A percentile compares a stretch with the other conserved stretches of the same genome.
These are phyloP conservation scores for Raphidocelis subcapitata DNA, from an alignment of 139 green algal species.

Conservation along the genomic window DNA sequence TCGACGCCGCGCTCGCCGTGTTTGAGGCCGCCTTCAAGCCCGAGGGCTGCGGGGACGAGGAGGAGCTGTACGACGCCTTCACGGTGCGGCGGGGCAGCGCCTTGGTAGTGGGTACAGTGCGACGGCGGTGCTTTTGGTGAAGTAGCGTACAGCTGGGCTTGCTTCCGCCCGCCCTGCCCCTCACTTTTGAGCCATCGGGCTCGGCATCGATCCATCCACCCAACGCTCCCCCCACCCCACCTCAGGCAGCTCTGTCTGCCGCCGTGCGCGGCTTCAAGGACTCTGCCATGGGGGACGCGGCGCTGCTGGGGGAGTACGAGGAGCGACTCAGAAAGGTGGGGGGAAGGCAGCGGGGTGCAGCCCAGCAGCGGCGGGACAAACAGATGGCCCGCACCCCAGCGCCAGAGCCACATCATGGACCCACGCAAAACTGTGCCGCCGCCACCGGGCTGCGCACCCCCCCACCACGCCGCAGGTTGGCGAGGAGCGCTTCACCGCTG, in stretches of 20 bases:
- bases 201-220: too few species aligned
- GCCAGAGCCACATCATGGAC: too few species aligned
- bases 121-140: too few species aligned
- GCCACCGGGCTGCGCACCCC: too few species aligned
- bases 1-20: conserved; percentile 26
- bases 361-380: too few species aligned
- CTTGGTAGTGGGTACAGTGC: too few species aligned
- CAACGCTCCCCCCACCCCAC: neutral
- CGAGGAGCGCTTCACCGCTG: too few species aligned
- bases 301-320: conserved; percentile 21
- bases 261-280: conserved; percentile 12
- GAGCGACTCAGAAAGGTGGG: conserved; percentile 11
- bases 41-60: neutral
- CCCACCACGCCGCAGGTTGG: too few species aligned
- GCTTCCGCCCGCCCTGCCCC: neutral
- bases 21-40: conserved; percentile 28
- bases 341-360: too few species aligned
- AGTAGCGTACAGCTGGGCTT: neutral
- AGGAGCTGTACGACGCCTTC: neutral
- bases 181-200: too few species aligned
- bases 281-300: conserved; percentile 15
- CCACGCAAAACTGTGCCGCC: too few species aligned
- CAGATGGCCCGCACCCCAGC: too few species aligned
- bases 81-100: neutral
- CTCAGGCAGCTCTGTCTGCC: conserved; percentile 2